Evolutionary conservation across 371 early-diverging fungal species (phyloP), one percentile per base, ranked within the genome.

Genomic region (Rhizomucor miehei): DNA sequence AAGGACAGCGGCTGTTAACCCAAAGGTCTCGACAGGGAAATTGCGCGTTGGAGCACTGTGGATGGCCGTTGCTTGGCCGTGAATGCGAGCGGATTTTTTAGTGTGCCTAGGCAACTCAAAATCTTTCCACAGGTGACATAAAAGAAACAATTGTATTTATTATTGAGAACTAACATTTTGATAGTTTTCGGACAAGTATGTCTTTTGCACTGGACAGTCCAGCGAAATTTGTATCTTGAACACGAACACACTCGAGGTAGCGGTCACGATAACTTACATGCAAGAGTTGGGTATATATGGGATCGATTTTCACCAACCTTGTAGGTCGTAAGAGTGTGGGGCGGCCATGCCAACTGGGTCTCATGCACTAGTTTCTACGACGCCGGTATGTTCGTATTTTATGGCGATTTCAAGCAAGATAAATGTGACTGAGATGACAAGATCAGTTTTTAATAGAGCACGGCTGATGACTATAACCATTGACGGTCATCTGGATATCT

Each of bases 41-140:
- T 87, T 37, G 79, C 81, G 46, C 82, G 86, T 55, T 90, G 90
- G 90, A 85, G 77, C 65, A 65, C 85, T 10, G 67, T 70, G 1
- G 90, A 90, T 52, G 90, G 90, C 3, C 75, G 88, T 5, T 87
- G 89, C 58, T 72, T 87, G 39, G 82, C 81, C 24, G 75, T 83
- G 0, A 84, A 84, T 57, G 52, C 73, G 9, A 70, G 56, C 11
- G 88, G 84, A 0, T 84, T 86, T 59, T 69, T 79, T 38, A 86
- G 86, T 3, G 61, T 77, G 5, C 82, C 85, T 17, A 73, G 66
- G 1, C 62, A 71, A 24, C 60, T 87, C 4, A 76, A 76, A 45
- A 70, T 78, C 23, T 67, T 68, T 60, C 41, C 59, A 17, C 57
- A 63, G 46, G 74, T 70, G 58, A 60, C 20, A 4, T 35, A 21